A percentile compares a stretch with the other conserved stretches of the same genome.
phyloP scores from a whole-genome alignment of 129 eudicot genomes.

The Helianthus annuus region HanXRQr2.0-SUNRISE NC_035447.2:8004705-8005204 shows the following conservation, averaged over 20 bases:
- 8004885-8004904: no score
- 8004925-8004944: constrained; percentile 27
- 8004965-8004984: constrained; percentile 38
- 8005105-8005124: not conserved
- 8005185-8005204: not conserved
- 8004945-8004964: constrained; percentile 34
- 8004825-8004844: not conserved
- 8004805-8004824: no score
- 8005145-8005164: not conserved
- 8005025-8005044: constrained; percentile 25
- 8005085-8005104: not conserved
- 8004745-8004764: no score
- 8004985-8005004: constrained; percentile 44
- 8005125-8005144: not conserved
- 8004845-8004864: not conserved
- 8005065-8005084: not conserved
- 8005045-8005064: constrained; percentile 5
- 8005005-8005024: constrained; percentile 16
- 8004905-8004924: constrained; percentile 30
- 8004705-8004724: no score
- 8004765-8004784: no score
- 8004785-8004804: no score
- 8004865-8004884: not conserved
- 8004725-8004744: no score
- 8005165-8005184: not conserved